Percentiles rank a stretch among this genome's conserved stretches.
Evolutionary conservation across 1,139 yeast species (phyloP).

Genomic region (Hemisphaericaspora xylanilytica): DNA sequence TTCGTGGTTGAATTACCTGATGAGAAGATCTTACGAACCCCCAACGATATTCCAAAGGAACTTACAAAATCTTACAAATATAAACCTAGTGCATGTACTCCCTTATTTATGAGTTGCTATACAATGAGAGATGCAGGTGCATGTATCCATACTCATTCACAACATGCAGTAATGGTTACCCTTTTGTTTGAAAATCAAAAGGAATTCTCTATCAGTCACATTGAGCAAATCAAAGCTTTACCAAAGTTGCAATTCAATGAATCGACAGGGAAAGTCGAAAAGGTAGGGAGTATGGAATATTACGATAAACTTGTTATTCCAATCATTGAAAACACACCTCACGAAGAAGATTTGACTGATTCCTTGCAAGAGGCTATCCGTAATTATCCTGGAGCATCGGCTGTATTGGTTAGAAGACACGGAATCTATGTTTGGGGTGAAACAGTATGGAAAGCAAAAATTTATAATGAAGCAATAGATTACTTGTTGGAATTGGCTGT

Average conservation of each 20-base stretch:
- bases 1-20: constrained; percentile 66
- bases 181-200: constrained; percentile 57
- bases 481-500: constrained; percentile 82
- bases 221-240: constrained; percentile 91
- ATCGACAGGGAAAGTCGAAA: constrained; percentile 46
- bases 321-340: constrained; percentile 86
- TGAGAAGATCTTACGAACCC: constrained; percentile 58
- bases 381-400: constrained; percentile 73
- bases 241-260: constrained; percentile 48
- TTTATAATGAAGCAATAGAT: constrained; percentile 90
- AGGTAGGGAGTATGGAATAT: constrained; percentile 66
- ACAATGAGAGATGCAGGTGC: constrained; percentile 79
- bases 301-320: constrained; percentile 80
- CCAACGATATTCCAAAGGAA: constrained; percentile 45
- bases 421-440: constrained; percentile 98
- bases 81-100: constrained; percentile 93
- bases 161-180: constrained; percentile 79
- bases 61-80: constrained; percentile 45
- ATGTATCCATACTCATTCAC: constrained; percentile 93
- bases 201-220: constrained; percentile 72
- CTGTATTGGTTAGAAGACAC: constrained; percentile 87
- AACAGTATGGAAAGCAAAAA: constrained; percentile 87
- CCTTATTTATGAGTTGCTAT: constrained; percentile 78
- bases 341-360: constrained; percentile 80
- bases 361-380: constrained; percentile 61